Percentiles rank a stretch among this genome's conserved stretches.
Evolutionary conservation across 768 basidiomycete genomes (phyloP).

Genomic region (Russula sp.): DNA sequence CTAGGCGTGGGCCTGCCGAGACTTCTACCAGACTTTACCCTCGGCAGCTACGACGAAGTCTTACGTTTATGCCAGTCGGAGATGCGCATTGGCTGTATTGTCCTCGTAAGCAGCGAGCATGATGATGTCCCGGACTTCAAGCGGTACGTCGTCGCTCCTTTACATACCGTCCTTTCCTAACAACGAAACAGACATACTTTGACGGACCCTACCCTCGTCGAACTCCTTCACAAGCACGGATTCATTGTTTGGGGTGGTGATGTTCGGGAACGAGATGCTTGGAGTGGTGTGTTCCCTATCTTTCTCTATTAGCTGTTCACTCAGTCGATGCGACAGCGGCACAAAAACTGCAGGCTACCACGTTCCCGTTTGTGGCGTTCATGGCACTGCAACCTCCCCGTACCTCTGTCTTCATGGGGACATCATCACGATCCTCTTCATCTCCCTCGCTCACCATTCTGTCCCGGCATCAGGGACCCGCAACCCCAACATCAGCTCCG

Average conservation of each 20-base stretch:
- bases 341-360: slow-evolving; percentile 77
- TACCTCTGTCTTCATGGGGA: slow-evolving; percentile 30
- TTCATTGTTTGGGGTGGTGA: slow-evolving; percentile 92
- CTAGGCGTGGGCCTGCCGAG: slow-evolving; percentile 33
- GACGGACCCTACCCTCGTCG: slow-evolving; percentile 63
- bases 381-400: slow-evolving; percentile 76
- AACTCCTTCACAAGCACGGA: slow-evolving; percentile 60
- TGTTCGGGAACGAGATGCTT: slow-evolving; percentile 73
- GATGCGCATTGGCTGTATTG: slow-evolving; percentile 63
- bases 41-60: slow-evolving; percentile 77
- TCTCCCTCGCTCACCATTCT: slow-evolving; percentile 64
- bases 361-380: slow-evolving; percentile 91
- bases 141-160: slow-evolving; percentile 37
- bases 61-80: slow-evolving; percentile 65
- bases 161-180: neutral
- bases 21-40: slow-evolving; percentile 71
- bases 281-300: slow-evolving; percentile 47
- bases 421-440: slow-evolving; percentile 25
- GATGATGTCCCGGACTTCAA: slow-evolving; percentile 87
- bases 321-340: slow-evolving; percentile 34
- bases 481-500: slow-evolving; percentile 39
- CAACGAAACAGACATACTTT: slow-evolving; percentile 52
- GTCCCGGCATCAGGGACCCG: slow-evolving; percentile 73
- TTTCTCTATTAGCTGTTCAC: neutral
- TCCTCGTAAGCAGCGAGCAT: slow-evolving; percentile 85